Conservation (phyloP, 2,329 filamentous ascomycete species). For the Colletotrichum limetticola region DNA sequence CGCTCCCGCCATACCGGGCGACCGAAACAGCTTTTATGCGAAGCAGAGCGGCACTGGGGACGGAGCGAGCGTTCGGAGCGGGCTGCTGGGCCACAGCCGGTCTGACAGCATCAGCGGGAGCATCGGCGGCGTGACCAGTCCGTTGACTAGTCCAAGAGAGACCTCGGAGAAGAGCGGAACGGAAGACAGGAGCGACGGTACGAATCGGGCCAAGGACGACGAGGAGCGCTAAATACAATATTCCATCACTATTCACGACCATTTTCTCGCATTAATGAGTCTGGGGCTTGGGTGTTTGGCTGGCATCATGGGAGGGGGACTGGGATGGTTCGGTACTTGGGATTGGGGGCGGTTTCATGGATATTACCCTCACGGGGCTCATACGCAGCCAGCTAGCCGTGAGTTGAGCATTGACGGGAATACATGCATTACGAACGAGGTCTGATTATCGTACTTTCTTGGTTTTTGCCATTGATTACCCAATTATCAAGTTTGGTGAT, state of each 20-base stretch:
- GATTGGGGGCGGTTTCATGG: slow-evolving; percentile 16
- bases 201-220: slow-evolving; percentile 45
- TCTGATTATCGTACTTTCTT: background rate
- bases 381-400: slow-evolving; percentile 5
- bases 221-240: slow-evolving; percentile 25
- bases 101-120: slow-evolving; percentile 86
- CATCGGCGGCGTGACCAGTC: slow-evolving; percentile 71
- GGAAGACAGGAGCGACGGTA: slow-evolving; percentile 47
- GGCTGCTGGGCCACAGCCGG: slow-evolving; percentile 78
- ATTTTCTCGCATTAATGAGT: slow-evolving; percentile 21
- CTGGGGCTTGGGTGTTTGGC: background rate
- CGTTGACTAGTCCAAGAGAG: slow-evolving; percentile 68
- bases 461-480: background rate
- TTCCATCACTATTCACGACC: slow-evolving; percentile 2
- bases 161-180: slow-evolving; percentile 39
- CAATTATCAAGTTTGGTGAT: background rate
- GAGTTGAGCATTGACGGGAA: slow-evolving; percentile 14
- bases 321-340: background rate
- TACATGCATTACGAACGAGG: slow-evolving; percentile 27
- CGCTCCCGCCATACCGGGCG: slow-evolving; percentile 73
- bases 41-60: slow-evolving; percentile 70
- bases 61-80: slow-evolving; percentile 82
- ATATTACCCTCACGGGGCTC: slow-evolving; percentile 18
- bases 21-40: slow-evolving; percentile 85
- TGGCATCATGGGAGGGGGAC: slow-evolving; percentile 14